These are phyloP conservation scores for Neurospora sp. DNA, from an alignment of 495 filamentous ascomycete species.

Conservation along the genomic window DNA sequence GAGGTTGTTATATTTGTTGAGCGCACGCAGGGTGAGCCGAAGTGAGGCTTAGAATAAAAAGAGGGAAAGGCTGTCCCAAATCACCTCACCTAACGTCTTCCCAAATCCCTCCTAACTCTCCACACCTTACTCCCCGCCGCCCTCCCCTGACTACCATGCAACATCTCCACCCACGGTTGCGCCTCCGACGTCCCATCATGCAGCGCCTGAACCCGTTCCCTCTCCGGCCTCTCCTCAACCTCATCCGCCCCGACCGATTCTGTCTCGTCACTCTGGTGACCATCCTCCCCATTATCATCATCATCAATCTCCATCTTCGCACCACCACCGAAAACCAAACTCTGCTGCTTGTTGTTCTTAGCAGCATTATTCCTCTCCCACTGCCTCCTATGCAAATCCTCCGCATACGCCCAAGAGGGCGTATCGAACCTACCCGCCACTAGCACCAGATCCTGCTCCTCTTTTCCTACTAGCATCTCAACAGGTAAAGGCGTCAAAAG, in stretches of 20 bases:
- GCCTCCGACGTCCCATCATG: slow-evolving; percentile 12
- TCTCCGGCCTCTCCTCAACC: slow-evolving; percentile 6
- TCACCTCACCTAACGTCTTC: slow-evolving; percentile 7
- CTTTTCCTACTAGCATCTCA: slow-evolving; percentile 3
- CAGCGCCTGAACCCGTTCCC: slow-evolving; percentile 1
- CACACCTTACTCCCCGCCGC: slow-evolving; percentile 41
- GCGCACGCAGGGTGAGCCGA: no score
- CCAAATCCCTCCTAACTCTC: slow-evolving; percentile 46
- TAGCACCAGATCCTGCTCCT: slow-evolving; percentile 22
- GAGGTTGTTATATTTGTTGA: no score
- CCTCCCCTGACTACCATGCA: slow-evolving; percentile 38
- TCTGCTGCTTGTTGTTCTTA: neutral
- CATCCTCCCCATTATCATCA: slow-evolving; percentile 4
- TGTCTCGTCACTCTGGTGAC: slow-evolving; percentile 7
- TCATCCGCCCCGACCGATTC: slow-evolving; percentile 8
- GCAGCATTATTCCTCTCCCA: neutral
- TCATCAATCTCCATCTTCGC: neutral
- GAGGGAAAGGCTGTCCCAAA: no score
- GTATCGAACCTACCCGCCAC: slow-evolving; percentile 48
- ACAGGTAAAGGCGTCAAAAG: slow-evolving; percentile 39
- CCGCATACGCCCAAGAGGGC: slow-evolving; percentile 49
- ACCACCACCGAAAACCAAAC: neutral
- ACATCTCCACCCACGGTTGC: slow-evolving; percentile 42
- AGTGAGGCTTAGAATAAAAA: no score
- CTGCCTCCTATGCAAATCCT: slow-evolving; percentile 30